Base-by-base conservation (phyloP, 2,329 filamentous ascomycete species). In the Cordyceps militaris region DNA sequence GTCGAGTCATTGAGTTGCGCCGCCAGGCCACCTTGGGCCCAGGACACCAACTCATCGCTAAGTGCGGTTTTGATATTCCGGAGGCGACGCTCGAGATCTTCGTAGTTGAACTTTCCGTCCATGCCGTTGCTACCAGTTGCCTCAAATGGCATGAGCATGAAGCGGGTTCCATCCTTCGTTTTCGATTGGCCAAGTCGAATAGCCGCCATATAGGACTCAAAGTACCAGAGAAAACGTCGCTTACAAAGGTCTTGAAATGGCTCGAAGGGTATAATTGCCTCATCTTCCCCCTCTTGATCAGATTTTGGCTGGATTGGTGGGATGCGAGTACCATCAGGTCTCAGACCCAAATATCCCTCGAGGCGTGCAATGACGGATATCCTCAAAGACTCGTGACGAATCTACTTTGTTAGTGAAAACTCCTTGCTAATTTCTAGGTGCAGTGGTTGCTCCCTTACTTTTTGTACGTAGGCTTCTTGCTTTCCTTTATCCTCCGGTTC, bases 171-270 rank as follows among this genome's bases (percentile, higher is more conserved):
- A 60, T 87, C 83, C 60, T 81, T 79, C 57, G 86, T 82, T 63
- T 89, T 83, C 26, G 75, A 70, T 64, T 78, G 81, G 28, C 86
- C 88, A 60, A 84, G 79, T 38, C 84, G 78, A 53, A 96, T 85
- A 1, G 87, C 81, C 3, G 80, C 76, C 23, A 94, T 76, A 67
- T 97, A 97, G 3, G 88, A 88, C 63, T 95, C 88, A 70, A 89
- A 96, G 73, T 97, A 97, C 94, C 94, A 97, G 14, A 97, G 76
- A 68, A 97, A 97, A 1, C 92, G 85, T 38, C 88, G 85, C 73
- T 97, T 97, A 78, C 88, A 89, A 5, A 96, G 77, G 66, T 97
- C 93, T 63, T 85, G 87, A 74, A 97, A 97, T 0, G 91, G 90
- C 63, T 96, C 88, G 70, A 91, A 96, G 0, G 83, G 79, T 1